Conservation (phyloP, 2,329 filamentous ascomycete species). For the Fonsecaea erecta region DNA sequence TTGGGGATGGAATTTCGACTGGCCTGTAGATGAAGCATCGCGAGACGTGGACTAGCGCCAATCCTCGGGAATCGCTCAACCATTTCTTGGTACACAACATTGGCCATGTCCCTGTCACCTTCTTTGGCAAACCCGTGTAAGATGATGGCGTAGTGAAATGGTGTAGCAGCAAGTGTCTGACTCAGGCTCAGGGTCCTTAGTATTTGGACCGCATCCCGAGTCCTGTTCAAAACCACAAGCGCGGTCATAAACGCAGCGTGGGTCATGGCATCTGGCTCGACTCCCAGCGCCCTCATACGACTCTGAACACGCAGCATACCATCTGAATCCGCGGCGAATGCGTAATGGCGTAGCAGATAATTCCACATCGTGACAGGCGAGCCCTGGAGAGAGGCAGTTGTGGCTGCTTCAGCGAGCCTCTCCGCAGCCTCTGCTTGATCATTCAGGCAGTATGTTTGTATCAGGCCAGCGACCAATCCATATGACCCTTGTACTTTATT, state of each 20-base stretch:
- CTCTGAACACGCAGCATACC: constrained; percentile 60
- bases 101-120: constrained; percentile 55
- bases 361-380: constrained; percentile 75
- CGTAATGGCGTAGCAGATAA: constrained; percentile 71
- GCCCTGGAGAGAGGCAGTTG: constrained; percentile 57
- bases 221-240: constrained; percentile 57
- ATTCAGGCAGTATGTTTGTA: constrained; percentile 69
- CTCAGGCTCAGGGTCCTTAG: constrained; percentile 47
- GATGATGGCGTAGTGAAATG: constrained; percentile 55
- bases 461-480: constrained; percentile 66
- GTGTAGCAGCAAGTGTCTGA: constrained; percentile 45
- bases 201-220: constrained; percentile 61
- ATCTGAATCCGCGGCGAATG: constrained; percentile 63
- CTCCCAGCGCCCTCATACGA: constrained; percentile 58
- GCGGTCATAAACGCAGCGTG: constrained; percentile 66
- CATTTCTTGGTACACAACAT: constrained; percentile 55
- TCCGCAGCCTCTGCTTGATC: constrained; percentile 61
- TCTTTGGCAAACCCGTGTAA: constrained; percentile 56
- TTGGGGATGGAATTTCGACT: constrained; percentile 35
- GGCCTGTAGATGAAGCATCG: constrained; percentile 45
- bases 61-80: constrained; percentile 43
- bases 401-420: constrained; percentile 62
- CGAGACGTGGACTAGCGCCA: constrained; percentile 43
- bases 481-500: constrained; percentile 56
- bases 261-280: constrained; percentile 61